Evolutionary conservation across 805 yeast species (phyloP).

Genomic region (Kockiozyma suomiensis): DNA sequence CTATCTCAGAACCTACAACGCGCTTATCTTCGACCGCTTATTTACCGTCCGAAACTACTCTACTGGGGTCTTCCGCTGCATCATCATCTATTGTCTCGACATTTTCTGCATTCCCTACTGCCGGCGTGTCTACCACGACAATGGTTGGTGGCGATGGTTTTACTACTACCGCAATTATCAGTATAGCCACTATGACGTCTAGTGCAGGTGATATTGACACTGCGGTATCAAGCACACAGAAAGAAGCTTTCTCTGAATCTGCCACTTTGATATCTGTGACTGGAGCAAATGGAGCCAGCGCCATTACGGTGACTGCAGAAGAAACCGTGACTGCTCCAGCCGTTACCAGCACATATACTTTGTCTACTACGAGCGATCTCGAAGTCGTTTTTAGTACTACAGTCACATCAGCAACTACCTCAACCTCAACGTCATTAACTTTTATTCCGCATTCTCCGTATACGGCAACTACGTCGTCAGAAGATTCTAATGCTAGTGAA

Average conservation of each 20-base stretch:
- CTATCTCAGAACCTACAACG: background rate
- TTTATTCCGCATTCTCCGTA: conserved; percentile 13
- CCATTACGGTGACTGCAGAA: background rate
- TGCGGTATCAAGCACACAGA: background rate
- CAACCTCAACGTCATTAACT: background rate
- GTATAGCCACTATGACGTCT: conserved; percentile 1
- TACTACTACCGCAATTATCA: conserved; percentile 6
- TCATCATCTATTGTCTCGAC: background rate
- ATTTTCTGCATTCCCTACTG: background rate
- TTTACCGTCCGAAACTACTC: background rate
- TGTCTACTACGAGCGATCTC: background rate
- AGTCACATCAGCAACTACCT: background rate
- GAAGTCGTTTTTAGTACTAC: background rate
- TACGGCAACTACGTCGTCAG: background rate
- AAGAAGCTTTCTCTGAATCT: background rate
- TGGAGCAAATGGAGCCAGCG: background rate
- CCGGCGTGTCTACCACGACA: conserved; percentile 3
- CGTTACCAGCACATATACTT: conserved; percentile 4
- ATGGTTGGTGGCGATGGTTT: conserved; percentile 6
- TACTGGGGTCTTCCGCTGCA: background rate
- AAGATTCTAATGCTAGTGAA: background rate
- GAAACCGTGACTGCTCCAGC: background rate
- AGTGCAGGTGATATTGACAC: background rate
- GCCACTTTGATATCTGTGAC: background rate
- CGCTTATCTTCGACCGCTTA: background rate